These are phyloP conservation scores for Myrica gale DNA, from an alignment of 306 rosid genomes.

Conservation along the genomic window DNA sequence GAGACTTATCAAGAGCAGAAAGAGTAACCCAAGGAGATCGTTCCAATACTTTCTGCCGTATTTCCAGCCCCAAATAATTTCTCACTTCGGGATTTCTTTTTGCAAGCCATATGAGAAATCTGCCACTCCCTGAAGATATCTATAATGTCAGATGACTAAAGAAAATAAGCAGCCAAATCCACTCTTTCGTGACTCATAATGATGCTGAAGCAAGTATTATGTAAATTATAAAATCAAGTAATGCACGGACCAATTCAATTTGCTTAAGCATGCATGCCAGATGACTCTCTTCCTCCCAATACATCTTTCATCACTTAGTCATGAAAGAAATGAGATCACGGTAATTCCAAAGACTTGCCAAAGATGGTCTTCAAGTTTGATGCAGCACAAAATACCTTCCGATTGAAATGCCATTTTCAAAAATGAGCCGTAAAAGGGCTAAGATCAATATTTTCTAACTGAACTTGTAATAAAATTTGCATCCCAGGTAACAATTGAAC, in stretches of 20 bases:
- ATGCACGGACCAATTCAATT: no score
- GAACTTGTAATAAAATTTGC: neutral
- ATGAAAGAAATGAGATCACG: neutral
- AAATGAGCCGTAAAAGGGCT: no score
- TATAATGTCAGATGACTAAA: slow-evolving; percentile 21
- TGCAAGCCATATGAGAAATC: slow-evolving; percentile 86
- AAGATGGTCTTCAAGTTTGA: neutral
- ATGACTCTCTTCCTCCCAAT: neutral
- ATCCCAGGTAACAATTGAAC: neutral
- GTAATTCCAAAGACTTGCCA: neutral
- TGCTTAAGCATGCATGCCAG: neutral
- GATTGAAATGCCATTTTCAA: no score
- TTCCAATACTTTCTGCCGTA: slow-evolving; percentile 63
- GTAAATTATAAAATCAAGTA: no score
- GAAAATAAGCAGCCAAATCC: neutral
- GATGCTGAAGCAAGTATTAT: neutral
- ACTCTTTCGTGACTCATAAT: slow-evolving; percentile 16
- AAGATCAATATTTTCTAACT: neutral
- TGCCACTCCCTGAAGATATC: slow-evolving; percentile 72
- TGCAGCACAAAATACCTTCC: neutral
- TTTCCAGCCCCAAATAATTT: slow-evolving; percentile 88
- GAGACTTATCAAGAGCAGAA: slow-evolving; percentile 25
- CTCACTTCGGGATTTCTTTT: slow-evolving; percentile 55
- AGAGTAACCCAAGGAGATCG: slow-evolving; percentile 15
- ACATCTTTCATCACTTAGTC: neutral